phyloP scores from a whole-genome alignment of 345 rosid species.

The Eutrema yunnanense region DNA sequence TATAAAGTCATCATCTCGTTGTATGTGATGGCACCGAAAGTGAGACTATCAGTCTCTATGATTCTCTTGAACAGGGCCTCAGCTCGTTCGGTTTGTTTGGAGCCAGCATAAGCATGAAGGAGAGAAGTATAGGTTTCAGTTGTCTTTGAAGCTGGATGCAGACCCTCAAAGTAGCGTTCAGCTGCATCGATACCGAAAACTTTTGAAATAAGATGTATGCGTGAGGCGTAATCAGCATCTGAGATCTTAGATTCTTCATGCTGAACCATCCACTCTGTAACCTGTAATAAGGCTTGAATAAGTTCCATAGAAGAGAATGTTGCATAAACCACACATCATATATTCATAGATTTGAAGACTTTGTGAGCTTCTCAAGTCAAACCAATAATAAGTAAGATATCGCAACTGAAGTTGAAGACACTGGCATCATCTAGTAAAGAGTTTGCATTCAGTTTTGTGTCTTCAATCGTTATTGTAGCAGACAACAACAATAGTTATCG shows the following conservation, averaged over 20 bases:
- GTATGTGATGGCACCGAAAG: conserved; percentile 59
- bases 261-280: conserved; percentile 84
- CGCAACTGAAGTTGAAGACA: not conserved
- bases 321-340: not conserved
- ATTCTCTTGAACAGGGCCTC: conserved; percentile 58
- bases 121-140: conserved; percentile 83
- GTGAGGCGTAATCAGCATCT: conserved; percentile 60
- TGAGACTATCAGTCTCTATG: conserved; percentile 39
- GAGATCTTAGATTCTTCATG: conserved; percentile 48
- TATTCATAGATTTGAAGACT: not conserved
- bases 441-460: not conserved
- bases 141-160: conserved; percentile 49
- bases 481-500: not conserved
- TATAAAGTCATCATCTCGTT: conserved; percentile 95
- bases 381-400: not conserved
- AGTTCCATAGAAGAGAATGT: not conserved
- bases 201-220: conserved; percentile 77
- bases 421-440: not conserved
- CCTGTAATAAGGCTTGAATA: conserved; percentile 33
- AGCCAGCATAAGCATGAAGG: conserved; percentile 73
- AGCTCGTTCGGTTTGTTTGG: conserved; percentile 56
- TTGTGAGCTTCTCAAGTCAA: not conserved
- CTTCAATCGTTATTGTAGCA: not conserved
- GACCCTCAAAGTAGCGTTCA: conserved; percentile 76
- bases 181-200: conserved; percentile 91